Base-by-base conservation (phyloP, 2,329 filamentous ascomycete species). In the Sporothrix dimorphospora region DNA sequence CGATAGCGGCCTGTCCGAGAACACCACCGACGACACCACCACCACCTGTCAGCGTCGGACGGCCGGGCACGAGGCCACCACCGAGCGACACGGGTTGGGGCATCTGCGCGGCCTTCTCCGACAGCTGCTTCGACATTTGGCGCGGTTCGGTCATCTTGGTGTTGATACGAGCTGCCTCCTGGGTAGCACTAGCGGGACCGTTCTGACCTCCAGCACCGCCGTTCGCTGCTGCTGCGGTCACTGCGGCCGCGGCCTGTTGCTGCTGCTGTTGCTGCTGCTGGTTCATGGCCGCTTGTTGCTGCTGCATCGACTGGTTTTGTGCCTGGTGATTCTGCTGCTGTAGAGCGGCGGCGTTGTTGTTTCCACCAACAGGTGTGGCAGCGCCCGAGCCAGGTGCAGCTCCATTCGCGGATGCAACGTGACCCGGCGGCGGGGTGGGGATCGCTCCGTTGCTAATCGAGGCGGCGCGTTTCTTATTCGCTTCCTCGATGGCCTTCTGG, bases 31-130 rank as follows among this genome's bases (percentile, higher is more conserved):
- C 87, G 7, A 90, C 90, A 74, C 92, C 92, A 69, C 89, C 90
- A 27, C 94, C 94, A 67, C 92, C 92, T 21, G 90, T 90, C 78
- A 96, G 88, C 0, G 95, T 97, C n/a, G 96, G 96, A 8, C 96
- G 90, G 82, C 88, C 79, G 83, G 88, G 75, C 82, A 89, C 83
- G 24, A 87, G 83, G 51, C 87, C 90, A n/a, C 86, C 87, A 21
- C 83, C 85, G 42, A 95, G 91, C 12, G 86, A 81, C 27, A 97
- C 94, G 1, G 94, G 91, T 73, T 90, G 87, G 4, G 93, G 93
- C 57, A 91, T 85, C 69, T 89, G 86, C 7, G 91, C 89, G 61
- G 92, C 91, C 65, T 87, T 86, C 71, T 89, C 88, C 4, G 86
- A 88, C 1, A 98, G 86, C 51, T 88, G 89, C 81, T 97, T 97